Percentiles rank a stretch among this genome's conserved stretches.
These are phyloP conservation scores for Euphorbia schlechtendalii DNA, from an alignment of 441 rosid genomes.

Conservation along the genomic window DNA sequence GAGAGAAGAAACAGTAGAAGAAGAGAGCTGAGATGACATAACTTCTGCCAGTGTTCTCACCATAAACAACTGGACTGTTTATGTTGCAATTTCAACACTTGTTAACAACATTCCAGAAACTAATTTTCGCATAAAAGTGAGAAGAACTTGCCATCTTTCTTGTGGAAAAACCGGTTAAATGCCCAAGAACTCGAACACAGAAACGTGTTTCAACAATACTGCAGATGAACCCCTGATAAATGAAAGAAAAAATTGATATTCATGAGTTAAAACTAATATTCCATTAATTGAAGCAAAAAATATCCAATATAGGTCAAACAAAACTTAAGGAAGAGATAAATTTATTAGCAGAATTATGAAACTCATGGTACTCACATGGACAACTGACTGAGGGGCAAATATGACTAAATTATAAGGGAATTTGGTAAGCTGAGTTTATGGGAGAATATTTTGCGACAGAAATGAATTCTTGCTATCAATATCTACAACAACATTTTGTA, in stretches of 20 bases:
- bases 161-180: constrained; percentile 88
- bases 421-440: constrained; percentile 47
- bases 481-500: constrained; percentile 39
- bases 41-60: too few species aligned
- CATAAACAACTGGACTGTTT: too few species aligned
- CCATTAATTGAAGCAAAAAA: neutral
- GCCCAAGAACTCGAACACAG: constrained; percentile 96
- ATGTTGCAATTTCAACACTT: neutral
- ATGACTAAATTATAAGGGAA: constrained; percentile 69
- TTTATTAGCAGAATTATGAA: constrained; percentile 9
- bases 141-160: constrained; percentile 62
- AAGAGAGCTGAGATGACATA: too few species aligned
- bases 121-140: neutral
- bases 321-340: neutral
- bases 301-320: constrained; percentile 4
- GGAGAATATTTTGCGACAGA: too few species aligned
- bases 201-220: too few species aligned
- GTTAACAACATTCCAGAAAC: neutral
- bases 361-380: constrained; percentile 56
- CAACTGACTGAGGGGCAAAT: constrained; percentile 50
- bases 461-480: constrained; percentile 65
- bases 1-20: too few species aligned
- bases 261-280: neutral
- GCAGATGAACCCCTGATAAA: constrained; percentile 84
- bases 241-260: constrained; percentile 18